These are phyloP conservation scores for Acorus calamus DNA, from an alignment of 106 monocot genomes.

Conservation along the genomic window DNA sequence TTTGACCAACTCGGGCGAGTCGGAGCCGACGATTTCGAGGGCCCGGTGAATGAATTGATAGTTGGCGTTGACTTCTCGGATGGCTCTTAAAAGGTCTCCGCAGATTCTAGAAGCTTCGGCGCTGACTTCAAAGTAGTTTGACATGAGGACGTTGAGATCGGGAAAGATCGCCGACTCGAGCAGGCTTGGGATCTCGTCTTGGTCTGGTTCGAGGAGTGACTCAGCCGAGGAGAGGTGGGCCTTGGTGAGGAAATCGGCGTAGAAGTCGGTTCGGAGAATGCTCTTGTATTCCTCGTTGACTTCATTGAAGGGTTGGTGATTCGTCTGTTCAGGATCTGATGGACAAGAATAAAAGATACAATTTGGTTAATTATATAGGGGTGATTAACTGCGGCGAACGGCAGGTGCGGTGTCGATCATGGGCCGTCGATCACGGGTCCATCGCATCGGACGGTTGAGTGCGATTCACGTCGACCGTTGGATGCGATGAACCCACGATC, in stretches of 20 bases:
- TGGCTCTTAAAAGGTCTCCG: constrained; percentile 13
- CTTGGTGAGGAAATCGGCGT: constrained; percentile 10
- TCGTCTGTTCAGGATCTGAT: not conserved
- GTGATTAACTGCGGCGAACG: no score
- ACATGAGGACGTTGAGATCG: constrained; percentile 12
- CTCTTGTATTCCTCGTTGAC: constrained; percentile 22
- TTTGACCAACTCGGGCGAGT: constrained; percentile 3
- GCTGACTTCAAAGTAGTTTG: constrained; percentile 14
- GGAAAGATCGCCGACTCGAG: constrained; percentile 13
- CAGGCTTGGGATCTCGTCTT: constrained; percentile 8
- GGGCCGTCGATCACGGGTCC: no score
- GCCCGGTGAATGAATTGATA: constrained; percentile 10
- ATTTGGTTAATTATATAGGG: no score
- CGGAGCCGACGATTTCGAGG: not conserved
- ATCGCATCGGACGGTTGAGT: no score
- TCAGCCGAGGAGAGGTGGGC: not conserved
- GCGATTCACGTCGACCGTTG: no score
- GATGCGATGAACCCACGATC: no score
- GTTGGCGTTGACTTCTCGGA: constrained; percentile 11
- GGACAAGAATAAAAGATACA: not conserved
- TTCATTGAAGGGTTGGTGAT: constrained; percentile 4
- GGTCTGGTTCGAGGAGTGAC: constrained; percentile 14
- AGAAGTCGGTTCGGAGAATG: constrained; percentile 18
- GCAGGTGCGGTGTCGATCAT: no score
- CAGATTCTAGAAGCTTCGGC: constrained; percentile 15